Percentiles rank a stretch among this genome's conserved stretches.
Conservation (phyloP, 345 rosid genomes). For the Rhizophora mangle region DNA sequence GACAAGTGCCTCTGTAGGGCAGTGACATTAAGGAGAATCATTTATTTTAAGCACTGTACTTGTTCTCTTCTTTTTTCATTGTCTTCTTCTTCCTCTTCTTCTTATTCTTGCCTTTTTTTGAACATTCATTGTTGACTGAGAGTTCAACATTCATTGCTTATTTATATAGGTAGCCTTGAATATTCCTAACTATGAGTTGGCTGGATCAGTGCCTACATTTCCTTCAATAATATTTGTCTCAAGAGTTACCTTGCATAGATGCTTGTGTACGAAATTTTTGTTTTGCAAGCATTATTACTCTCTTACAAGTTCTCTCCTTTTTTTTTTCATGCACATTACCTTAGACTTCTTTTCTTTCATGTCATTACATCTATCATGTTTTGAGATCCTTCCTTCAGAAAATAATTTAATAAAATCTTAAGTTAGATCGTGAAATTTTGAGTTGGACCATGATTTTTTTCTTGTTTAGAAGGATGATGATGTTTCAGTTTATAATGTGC, state of each 20-base stretch:
- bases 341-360: constrained; percentile 74
- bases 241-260: background rate
- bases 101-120: constrained; percentile 23
- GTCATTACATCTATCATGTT: constrained; percentile 72
- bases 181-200: no score
- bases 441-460: constrained; percentile 32
- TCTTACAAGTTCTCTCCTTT: constrained; percentile 5
- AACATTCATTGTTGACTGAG: constrained; percentile 26
- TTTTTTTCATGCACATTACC: constrained; percentile 55
- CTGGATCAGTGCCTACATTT: constrained; percentile 10
- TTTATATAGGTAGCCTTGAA: background rate
- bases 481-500: constrained; percentile 13
- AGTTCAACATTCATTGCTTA: constrained; percentile 52
- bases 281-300: background rate
- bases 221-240: constrained; percentile 6
- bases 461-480: constrained; percentile 11
- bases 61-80: background rate
- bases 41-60: background rate
- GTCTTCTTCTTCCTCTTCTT: constrained; percentile 17
- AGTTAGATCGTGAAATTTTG: no score
- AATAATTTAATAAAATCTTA: constrained; percentile 82
- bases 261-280: background rate
- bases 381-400: constrained; percentile 69
- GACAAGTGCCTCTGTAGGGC: background rate
- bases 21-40: background rate